Evolutionary conservation across 2,329 filamentous ascomycete species (phyloP), one percentile per base, ranked within the genome.

Genomic region (Aspergillus brunneoviolaceus): DNA sequence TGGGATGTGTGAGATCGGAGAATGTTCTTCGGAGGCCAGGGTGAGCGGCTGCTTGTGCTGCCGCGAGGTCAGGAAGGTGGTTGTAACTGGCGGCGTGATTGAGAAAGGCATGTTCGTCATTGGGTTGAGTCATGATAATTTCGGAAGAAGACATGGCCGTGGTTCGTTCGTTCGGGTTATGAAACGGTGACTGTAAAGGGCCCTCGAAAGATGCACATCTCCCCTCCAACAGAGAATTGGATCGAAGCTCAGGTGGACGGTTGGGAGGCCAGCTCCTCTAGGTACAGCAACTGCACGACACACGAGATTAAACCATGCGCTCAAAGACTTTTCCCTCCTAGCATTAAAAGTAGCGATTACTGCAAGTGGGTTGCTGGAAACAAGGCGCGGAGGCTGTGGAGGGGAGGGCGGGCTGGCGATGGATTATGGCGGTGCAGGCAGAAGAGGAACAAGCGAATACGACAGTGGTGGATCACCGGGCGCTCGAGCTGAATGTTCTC

Each of bases 41-140:
- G 5, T 73, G 65, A 45, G 58, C 64, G 16, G 39, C 39, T 35
- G 73, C 64, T 45, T 72, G 75, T 29, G 72, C 67, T 29, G 75
- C 63, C 19, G 61, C n/a, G 33, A 79, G 69, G 29, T 69, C 73
- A 3, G 82, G 79, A n/a, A 87, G 71, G 64, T 82, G 80, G 51
- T 82, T 84, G 72, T 84, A 87, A 67, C 85, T 87, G 33, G 85
- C 85, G 51, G 85, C 81, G 59, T 84, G 80, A 29, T 81, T 80
- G 31, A 87, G 65, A 45, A 70, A 64, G 52, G 67, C 56, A 53
- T 62, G 61, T 51, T 67, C 67, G 49, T 71, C 72, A 62, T 70
- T 69, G 49, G 61, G 65, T 27, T 59, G 60, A 58, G 71, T 67
- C 48, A 57, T 65, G 52, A 62, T 60, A 35, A 62, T 55, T 55